Evolutionary conservation across 306 rosid genomes (phyloP).

Genomic region (Rosa rugosa): DNA sequence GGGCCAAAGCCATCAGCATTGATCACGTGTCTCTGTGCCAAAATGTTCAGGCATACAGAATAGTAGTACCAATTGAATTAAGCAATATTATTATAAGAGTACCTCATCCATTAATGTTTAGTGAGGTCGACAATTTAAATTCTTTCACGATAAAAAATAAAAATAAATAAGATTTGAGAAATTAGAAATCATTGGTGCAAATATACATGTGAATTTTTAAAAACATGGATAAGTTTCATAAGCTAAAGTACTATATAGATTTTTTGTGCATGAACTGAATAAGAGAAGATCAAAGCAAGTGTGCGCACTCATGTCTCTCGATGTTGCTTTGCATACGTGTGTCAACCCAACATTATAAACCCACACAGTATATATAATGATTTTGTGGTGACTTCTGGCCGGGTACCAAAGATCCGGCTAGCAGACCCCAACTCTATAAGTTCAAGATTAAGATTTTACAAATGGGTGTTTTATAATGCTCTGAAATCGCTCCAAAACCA

Average conservation of each 20-base stretch:
- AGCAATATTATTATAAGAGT: too few species aligned
- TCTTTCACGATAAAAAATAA: too few species aligned
- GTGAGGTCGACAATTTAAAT: too few species aligned
- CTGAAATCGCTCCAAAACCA: neutral
- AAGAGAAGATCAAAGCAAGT: neutral
- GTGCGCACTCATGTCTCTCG: conserved; percentile 32
- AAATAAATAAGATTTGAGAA: too few species aligned
- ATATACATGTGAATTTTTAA: neutral
- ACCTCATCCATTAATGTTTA: too few species aligned
- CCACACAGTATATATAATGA: neutral
- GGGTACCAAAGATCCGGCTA: neutral
- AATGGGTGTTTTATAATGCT: neutral
- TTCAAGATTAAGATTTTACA: neutral
- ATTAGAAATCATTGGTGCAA: neutral
- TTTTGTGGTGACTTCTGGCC: neutral
- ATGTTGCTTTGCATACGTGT: conserved; percentile 17
- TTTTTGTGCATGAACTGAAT: neutral
- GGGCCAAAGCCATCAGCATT: neutral
- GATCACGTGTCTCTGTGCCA: neutral
- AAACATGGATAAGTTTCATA: neutral
- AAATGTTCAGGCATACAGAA: too few species aligned
- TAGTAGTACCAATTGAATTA: too few species aligned
- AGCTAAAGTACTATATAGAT: neutral
- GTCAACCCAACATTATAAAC: neutral
- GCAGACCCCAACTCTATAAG: neutral